Evolutionary conservation across 805 yeast genomes (phyloP), one percentile per base, ranked within the genome.

Genomic region (Starmerella lactis-condensi): DNA sequence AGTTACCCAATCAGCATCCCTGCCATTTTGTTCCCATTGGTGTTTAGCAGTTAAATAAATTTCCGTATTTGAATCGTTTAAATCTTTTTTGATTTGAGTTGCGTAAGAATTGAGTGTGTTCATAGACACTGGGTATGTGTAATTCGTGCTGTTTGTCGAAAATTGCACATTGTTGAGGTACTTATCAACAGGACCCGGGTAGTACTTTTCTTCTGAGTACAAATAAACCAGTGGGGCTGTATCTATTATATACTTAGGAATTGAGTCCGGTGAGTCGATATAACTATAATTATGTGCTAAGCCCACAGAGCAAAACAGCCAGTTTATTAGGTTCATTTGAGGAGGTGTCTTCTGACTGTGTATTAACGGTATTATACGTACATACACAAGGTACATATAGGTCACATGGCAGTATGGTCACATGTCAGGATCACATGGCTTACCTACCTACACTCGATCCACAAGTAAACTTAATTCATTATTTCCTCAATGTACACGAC

Each of bases 121-220:
- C 8, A 41, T 26, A 5, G 23, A 44, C 46, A 24, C 40, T 48
- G 39, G 33, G 42, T 39, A 31, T 6, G 52, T 43, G 2, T 61
- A 41, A 3, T 48, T 44, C 0, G 70, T 51, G 2, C 68, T 62
- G 6, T 43, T 48, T 41, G 62, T 65, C 14, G 62, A 62, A 14
- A 75, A 62, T 40, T 64, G 65, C 54, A 79, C 76, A 47, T 78
- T 67, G 5, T 56, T 54, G 5, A 78, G 82, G 49, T 54, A 85
- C 35, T 75, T 67, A 18, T 60, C 64, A 24, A 82, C 63, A 46
- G 81, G 91, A 44, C 79, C 79, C 0, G 98, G 93, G 42, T 75
- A 58, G 48, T 83, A 85, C 32, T 60, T 54, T 45, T 85, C 98
- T 48, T 85, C 98, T 1, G 91, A 72, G 56, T 85, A 83, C 8